A percentile compares a stretch with the other conserved stretches of the same genome.
phyloP scores from a whole-genome alignment of 2,329 filamentous ascomycete species.

The Westerdykella sp. region DNA sequence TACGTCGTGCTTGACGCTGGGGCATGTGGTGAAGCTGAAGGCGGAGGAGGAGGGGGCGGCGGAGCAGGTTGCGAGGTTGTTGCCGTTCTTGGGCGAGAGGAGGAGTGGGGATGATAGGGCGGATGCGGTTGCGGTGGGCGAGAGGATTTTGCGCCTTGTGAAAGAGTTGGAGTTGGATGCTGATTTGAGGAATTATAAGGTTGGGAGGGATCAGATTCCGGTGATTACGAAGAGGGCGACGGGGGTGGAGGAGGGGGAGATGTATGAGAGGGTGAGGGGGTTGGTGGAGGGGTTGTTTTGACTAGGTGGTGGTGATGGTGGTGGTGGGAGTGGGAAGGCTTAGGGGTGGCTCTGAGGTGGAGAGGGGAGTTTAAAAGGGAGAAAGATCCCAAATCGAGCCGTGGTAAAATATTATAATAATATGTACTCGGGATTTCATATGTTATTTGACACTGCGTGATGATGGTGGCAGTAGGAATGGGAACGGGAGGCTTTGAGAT shows the following conservation, averaged over 20 bases:
- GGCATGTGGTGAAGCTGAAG: conserved; percentile 50
- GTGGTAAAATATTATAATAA: no score
- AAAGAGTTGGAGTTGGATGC: conserved; percentile 39
- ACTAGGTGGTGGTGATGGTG: conserved; percentile 1
- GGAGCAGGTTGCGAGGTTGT: conserved; percentile 40
- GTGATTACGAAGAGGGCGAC: conserved; percentile 43
- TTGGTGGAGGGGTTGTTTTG: conserved; percentile 41
- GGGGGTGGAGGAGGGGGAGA: conserved; percentile 37
- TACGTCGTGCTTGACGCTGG: conserved; percentile 50
- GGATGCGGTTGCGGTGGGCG: conserved; percentile 43
- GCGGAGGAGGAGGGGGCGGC: conserved; percentile 42
- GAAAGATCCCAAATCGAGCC: no score
- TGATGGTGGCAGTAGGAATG: neutral
- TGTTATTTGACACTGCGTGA: neutral
- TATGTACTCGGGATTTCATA: no score
- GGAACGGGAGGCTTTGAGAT: neutral
- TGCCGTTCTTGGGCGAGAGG: conserved; percentile 40
- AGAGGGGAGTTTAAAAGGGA: no score
- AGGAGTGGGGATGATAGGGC: conserved; percentile 36
- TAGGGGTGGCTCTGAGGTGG: neutral
- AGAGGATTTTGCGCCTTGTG: conserved; percentile 42
- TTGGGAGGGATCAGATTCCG: conserved; percentile 38
- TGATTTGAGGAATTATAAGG: conserved; percentile 43
- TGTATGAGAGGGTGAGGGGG: conserved; percentile 40
- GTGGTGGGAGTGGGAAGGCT: neutral